Evolutionary conservation across 306 rosid genomes (phyloP).

Genomic region (Vachellia pachyceras): DNA sequence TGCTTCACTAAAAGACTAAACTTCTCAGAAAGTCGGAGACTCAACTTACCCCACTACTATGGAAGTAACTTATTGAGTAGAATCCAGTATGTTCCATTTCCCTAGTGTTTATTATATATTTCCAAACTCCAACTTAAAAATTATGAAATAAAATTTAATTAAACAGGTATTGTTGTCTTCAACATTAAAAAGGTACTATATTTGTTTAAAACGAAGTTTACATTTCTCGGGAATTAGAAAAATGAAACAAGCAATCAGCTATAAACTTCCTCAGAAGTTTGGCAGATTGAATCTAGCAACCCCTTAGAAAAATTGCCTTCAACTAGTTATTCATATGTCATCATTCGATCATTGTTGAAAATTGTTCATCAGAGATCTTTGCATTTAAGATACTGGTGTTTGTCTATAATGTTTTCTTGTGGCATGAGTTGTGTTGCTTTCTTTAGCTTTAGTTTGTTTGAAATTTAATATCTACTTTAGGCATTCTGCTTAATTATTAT

Average conservation of each 20-base stretch:
- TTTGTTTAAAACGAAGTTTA: background rate
- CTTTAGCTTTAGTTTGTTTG: background rate
- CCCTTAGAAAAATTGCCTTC: background rate
- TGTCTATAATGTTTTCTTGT: slow-evolving; percentile 17
- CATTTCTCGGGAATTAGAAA: background rate
- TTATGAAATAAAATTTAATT: background rate
- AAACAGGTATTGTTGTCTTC: background rate
- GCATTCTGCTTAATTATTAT: slow-evolving; percentile 19
- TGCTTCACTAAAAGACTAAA: background rate
- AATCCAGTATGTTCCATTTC: background rate
- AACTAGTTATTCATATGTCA: background rate
- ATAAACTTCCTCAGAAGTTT: background rate
- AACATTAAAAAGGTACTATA: background rate
- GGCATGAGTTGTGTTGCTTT: background rate
- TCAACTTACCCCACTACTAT: background rate
- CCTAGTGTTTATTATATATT: background rate
- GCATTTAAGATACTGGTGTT: slow-evolving; percentile 22
- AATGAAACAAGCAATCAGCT: background rate
- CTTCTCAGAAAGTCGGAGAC: background rate
- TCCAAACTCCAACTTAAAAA: background rate
- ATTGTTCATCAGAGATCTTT: background rate
- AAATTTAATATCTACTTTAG: slow-evolving; percentile 12
- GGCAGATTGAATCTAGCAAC: background rate
- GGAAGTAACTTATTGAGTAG: background rate
- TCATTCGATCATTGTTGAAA: slow-evolving; percentile 7